Conservation (phyloP, 2,329 filamentous ascomycete species). For the Talaromyces islandicus region DNA sequence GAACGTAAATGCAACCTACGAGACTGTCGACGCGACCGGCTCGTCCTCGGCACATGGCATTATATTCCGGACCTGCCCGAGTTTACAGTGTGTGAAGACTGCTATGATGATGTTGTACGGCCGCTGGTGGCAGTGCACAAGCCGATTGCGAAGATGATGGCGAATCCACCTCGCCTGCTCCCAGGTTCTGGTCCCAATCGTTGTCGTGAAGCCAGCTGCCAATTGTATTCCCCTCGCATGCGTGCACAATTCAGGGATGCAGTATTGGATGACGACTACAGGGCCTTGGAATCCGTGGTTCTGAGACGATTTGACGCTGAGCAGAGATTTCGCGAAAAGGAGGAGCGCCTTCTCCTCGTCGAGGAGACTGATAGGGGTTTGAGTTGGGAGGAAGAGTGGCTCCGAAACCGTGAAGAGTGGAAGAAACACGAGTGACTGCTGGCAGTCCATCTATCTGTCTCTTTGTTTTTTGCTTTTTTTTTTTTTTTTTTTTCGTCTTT, state of each 20-base stretch:
- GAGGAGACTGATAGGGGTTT: conserved; percentile 55
- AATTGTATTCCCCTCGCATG: conserved; percentile 78
- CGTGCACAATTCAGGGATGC: conserved; percentile 64
- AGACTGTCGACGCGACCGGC: conserved; percentile 62
- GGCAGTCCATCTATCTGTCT: neutral
- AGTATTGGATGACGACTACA: conserved; percentile 60
- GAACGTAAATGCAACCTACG: conserved; percentile 52
- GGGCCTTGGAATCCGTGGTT: conserved; percentile 58
- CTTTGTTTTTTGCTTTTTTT: neutral
- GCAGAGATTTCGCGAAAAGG: conserved; percentile 51
- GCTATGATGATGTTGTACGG: conserved; percentile 73
- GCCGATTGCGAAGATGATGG: conserved; percentile 61
- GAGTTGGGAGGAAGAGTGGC: conserved; percentile 43
- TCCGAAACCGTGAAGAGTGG: conserved; percentile 48
- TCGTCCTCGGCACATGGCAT: conserved; percentile 66
- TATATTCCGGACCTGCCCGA: conserved; percentile 68
- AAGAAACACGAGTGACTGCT: conserved; percentile 42
- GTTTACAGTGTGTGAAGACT: conserved; percentile 81
- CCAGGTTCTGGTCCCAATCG: conserved; percentile 41
- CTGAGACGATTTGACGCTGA: conserved; percentile 55
- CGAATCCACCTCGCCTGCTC: conserved; percentile 53
- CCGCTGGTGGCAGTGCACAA: conserved; percentile 54
- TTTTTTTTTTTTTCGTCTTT: neutral
- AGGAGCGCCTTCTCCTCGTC: conserved; percentile 43
- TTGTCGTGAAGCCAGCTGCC: conserved; percentile 52